Evolutionary conservation across 2,329 filamentous ascomycete species (phyloP), one percentile per base, ranked within the genome.

Genomic region (Nothophoma quercina): DNA sequence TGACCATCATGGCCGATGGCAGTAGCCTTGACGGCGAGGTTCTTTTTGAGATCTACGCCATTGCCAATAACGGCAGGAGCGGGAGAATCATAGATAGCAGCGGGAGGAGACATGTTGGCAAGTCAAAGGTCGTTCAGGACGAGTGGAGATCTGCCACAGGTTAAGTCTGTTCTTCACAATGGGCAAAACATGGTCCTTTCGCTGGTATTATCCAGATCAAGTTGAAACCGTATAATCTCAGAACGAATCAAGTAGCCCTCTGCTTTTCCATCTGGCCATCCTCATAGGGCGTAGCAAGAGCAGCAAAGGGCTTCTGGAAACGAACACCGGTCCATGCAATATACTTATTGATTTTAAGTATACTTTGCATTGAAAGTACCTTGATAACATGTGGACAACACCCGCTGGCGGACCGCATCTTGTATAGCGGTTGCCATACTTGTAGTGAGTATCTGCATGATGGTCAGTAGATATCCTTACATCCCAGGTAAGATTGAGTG

Each of bases 121-220:
- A 34, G 47, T 25, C 22, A 25, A 34, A 13, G 8, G 12, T 23
- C 38, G 56, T 72, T 73, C 62, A 58, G 71, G 73, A 60, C 59
- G 60, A 63, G 48, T 55, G 60, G 65, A 69, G 67, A 63, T 60
- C 71, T 74, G 53, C 26, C 15, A 63, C 29, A 42, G 52, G 69
- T 73, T 68, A 73, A 69, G 65, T 38, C 22, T 65, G 59, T 26
- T 65, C 65, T 55, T 25, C 8, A 29, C 7, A 26, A 74, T 78
- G 60, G 77, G 79, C 60, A 84, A 84, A n/a, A 90, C 91, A 96
- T 96, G 91, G 40, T 96, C 89, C 92, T 96, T 95, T 92, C 92
- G 92, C 92, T 92, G 89, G 91, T 91, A 95, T 95, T 93, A 93
- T 93, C 91, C 89, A 91, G 90, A 93, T 93, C 90, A 93, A 93